Conservation (phyloP, 331 rosid species). For the Phaseolus coccineus region DNA sequence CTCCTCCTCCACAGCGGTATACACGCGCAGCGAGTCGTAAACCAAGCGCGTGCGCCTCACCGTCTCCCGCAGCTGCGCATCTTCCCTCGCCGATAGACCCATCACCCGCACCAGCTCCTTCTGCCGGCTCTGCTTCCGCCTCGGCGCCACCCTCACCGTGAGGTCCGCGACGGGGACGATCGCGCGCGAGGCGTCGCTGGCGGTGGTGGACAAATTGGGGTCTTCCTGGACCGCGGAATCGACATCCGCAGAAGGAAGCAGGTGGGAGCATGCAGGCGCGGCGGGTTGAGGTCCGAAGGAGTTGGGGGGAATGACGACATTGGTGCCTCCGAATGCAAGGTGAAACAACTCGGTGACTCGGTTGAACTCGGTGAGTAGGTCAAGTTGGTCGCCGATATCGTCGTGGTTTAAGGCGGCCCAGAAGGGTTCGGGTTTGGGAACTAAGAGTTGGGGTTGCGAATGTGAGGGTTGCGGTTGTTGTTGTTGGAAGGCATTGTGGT, state of each 20-base stretch:
- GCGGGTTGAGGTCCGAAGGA: not conserved
- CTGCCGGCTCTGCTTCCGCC: slow-evolving; percentile 22
- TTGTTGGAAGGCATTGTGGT: too few species aligned
- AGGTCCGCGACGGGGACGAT: slow-evolving; percentile 66
- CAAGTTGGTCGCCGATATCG: slow-evolving; percentile 20
- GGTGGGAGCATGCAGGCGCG: not conserved
- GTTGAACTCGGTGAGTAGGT: slow-evolving; percentile 61
- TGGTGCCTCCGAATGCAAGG: slow-evolving; percentile 58
- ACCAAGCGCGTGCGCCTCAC: slow-evolving; percentile 74
- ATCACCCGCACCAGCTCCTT: slow-evolving; percentile 84
- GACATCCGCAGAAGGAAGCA: not conserved
- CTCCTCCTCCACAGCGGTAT: slow-evolving; percentile 64
- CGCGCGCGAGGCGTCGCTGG: slow-evolving; percentile 38
- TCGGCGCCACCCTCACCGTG: slow-evolving; percentile 45
- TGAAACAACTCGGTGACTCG: slow-evolving; percentile 77
- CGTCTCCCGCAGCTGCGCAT: slow-evolving; percentile 58
- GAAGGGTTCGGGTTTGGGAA: slow-evolving; percentile 78
- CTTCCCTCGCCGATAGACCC: slow-evolving; percentile 68
- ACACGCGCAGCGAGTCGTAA: slow-evolving; percentile 76
- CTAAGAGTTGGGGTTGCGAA: slow-evolving; percentile 6
- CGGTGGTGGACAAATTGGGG: slow-evolving; percentile 38
- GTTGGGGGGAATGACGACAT: not conserved
- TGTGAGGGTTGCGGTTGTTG: too few species aligned
- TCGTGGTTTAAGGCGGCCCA: not conserved
- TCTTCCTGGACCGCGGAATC: not conserved